Evolutionary conservation across 352 stramenopile species (phyloP).

Genomic region (Phytophthora quininea): DNA sequence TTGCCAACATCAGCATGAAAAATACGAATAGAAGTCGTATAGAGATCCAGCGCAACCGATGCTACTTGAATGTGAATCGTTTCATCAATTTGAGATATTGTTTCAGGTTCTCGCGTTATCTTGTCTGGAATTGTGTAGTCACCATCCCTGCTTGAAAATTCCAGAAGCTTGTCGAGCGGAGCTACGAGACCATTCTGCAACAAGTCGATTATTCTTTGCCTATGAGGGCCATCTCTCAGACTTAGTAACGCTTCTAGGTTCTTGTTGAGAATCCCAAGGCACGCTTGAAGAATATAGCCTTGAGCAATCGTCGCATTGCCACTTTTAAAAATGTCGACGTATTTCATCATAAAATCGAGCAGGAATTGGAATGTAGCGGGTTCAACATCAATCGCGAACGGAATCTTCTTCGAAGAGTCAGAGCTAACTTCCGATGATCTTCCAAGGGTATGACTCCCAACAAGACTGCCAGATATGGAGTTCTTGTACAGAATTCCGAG

Average conservation of each 20-base stretch:
- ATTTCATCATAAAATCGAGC: constrained; percentile 37
- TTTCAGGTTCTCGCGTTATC: background rate
- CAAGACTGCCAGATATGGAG: constrained; percentile 28
- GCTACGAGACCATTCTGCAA: constrained; percentile 28
- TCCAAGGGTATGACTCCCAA: background rate
- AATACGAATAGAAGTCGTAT: constrained; percentile 57
- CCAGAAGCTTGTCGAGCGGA: constrained; percentile 44
- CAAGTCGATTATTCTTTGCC: constrained; percentile 23
- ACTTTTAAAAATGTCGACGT: constrained; percentile 38
- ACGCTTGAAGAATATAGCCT: constrained; percentile 46
- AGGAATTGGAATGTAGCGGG: constrained; percentile 40
- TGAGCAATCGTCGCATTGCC: constrained; percentile 21
- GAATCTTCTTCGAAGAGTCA: constrained; percentile 16
- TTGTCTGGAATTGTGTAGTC: background rate
- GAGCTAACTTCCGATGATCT: constrained; percentile 4
- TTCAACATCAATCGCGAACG: constrained; percentile 54
- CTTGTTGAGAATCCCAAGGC: constrained; percentile 49
- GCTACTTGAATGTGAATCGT: constrained; percentile 24
- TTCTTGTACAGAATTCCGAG: constrained; percentile 50
- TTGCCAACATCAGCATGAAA: constrained; percentile 55
- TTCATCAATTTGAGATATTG: constrained; percentile 20
- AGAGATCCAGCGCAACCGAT: constrained; percentile 52
- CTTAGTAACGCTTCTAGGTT: constrained; percentile 43
- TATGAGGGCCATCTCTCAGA: constrained; percentile 9
- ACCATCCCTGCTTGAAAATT: constrained; percentile 24